phyloP scores from a whole-genome alignment of 306 rosid species.

The Quercus gilva region DNA sequence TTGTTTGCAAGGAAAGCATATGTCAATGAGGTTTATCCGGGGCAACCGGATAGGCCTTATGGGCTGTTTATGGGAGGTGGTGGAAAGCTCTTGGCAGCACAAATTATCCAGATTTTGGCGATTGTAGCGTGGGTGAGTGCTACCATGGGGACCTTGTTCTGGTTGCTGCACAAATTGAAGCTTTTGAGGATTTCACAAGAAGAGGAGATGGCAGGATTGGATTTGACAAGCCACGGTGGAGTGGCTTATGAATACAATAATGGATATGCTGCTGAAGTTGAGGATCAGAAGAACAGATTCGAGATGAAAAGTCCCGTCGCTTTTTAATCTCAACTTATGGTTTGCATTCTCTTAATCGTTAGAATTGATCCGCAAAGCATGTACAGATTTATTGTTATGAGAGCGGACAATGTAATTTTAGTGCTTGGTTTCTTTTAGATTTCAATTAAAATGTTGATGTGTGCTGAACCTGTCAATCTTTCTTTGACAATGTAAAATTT shows the following conservation, averaged over 20 bases:
- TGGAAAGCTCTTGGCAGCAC: slow-evolving; percentile 45
- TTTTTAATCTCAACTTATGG: slow-evolving; percentile 1
- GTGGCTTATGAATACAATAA: slow-evolving; percentile 44
- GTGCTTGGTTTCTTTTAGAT: background rate
- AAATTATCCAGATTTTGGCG: slow-evolving; percentile 39
- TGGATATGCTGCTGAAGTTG: background rate
- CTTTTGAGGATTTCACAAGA: slow-evolving; percentile 43
- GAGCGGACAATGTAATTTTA: background rate
- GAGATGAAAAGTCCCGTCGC: background rate
- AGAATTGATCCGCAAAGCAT: too few species aligned
- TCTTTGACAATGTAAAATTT: background rate
- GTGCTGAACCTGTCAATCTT: background rate
- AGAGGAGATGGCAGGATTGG: slow-evolving; percentile 60
- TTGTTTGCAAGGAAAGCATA: slow-evolving; percentile 45
- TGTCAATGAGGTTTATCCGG: slow-evolving; percentile 44
- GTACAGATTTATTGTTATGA: background rate
- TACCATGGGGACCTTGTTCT: slow-evolving; percentile 52
- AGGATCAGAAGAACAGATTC: background rate
- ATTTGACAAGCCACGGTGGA: slow-evolving; percentile 56
- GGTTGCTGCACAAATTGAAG: slow-evolving; percentile 39
- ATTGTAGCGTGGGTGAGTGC: slow-evolving; percentile 42
- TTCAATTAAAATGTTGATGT: background rate
- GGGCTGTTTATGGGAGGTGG: slow-evolving; percentile 62
- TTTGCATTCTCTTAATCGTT: too few species aligned
- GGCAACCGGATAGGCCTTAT: slow-evolving; percentile 37